Evolutionary conservation across 2,329 filamentous ascomycete genomes (phyloP).

Genomic region (Cercospora berteroae): DNA sequence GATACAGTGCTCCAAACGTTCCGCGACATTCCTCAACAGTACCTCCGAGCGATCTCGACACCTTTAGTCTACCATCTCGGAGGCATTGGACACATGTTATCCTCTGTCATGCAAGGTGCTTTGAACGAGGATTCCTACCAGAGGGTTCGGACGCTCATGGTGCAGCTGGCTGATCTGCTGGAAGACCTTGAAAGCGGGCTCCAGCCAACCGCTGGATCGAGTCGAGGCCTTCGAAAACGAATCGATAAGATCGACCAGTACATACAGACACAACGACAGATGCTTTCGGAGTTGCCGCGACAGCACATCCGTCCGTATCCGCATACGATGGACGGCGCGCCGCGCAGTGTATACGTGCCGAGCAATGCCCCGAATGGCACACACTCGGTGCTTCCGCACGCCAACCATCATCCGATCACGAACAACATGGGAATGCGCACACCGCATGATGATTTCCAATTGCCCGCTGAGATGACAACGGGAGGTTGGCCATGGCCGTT

Average conservation of each 20-base stretch:
- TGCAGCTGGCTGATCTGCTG: constrained; percentile 48
- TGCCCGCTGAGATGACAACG: constrained; percentile 43
- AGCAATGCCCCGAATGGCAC: constrained; percentile 6
- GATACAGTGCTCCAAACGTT: constrained; percentile 48
- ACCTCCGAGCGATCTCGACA: constrained; percentile 50
- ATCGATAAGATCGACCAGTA: constrained; percentile 48
- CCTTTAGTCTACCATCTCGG: constrained; percentile 51
- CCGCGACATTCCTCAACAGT: constrained; percentile 45
- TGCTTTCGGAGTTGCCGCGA: constrained; percentile 18
- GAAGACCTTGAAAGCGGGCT: constrained; percentile 46
- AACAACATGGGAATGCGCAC: constrained; percentile 23
- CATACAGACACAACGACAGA: constrained; percentile 36
- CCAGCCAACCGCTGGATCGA: constrained; percentile 42
- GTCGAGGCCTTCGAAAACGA: constrained; percentile 42
- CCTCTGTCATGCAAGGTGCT: constrained; percentile 47
- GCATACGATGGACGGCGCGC: not conserved
- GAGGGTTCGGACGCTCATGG: constrained; percentile 44
- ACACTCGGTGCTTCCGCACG: constrained; percentile 1
- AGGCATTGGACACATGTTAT: constrained; percentile 52
- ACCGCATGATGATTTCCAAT: constrained; percentile 39
- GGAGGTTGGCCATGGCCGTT: constrained; percentile 45
- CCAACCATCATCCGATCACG: constrained; percentile 6
- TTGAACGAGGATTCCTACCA: constrained; percentile 46
- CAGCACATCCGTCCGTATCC: constrained; percentile 3
- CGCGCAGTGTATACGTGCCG: not conserved